These are phyloP conservation scores for Mycena galopus DNA, from an alignment of 768 basidiomycete genomes.

Conservation along the genomic window DNA sequence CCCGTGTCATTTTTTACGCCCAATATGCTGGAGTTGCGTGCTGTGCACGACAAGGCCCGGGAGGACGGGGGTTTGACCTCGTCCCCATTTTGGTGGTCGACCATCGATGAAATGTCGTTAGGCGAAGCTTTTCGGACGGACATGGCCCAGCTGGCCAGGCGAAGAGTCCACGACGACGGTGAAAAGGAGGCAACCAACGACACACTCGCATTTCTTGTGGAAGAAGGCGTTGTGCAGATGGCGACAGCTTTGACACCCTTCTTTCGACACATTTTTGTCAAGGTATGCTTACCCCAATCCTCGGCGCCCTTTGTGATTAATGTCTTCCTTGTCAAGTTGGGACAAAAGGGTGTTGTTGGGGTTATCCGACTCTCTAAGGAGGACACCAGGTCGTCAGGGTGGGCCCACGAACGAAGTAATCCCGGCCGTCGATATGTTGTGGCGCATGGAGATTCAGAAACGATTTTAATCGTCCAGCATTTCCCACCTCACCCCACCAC, in stretches of 20 bases:
- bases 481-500: conserved; percentile 69
- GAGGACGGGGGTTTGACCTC: conserved; percentile 58
- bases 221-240: conserved; percentile 83
- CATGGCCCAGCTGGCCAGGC: conserved; percentile 70
- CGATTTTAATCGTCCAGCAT: conserved; percentile 76
- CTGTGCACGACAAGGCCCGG: conserved; percentile 61
- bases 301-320: too few relatives aligned
- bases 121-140: conserved; percentile 75
- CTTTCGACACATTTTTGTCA: conserved; percentile 85
- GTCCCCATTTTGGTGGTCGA: conserved; percentile 73
- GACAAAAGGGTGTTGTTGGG: conserved; percentile 73
- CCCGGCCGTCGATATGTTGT: conserved; percentile 63
- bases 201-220: conserved; percentile 72
- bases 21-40: conserved; percentile 83
- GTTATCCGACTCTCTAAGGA: conserved; percentile 67
- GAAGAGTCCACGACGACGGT: conserved; percentile 55
- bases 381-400: conserved; percentile 57
- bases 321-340: too few relatives aligned
- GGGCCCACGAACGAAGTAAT: conserved; percentile 66
- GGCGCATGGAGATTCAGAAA: conserved; percentile 57
- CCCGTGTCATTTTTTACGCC: conserved; percentile 85
- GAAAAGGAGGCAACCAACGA: conserved; percentile 37
- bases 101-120: conserved; percentile 74
- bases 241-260: conserved; percentile 87
- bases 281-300: too few relatives aligned